These are phyloP conservation scores for Paralagenidium karlingii DNA, from an alignment of 352 stramenopile genomes.

Conservation along the genomic window DNA sequence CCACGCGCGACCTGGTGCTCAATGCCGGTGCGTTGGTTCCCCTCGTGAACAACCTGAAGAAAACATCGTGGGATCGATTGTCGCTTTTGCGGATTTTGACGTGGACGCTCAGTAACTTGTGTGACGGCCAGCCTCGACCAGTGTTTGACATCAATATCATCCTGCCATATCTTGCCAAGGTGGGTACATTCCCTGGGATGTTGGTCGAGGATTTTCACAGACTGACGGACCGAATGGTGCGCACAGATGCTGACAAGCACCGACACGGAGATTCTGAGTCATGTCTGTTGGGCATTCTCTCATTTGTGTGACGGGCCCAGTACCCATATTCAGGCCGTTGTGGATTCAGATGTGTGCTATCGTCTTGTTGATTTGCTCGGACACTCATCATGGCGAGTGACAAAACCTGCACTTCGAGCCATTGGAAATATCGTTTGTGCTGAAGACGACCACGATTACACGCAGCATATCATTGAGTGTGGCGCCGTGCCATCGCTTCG, in stretches of 20 bases:
- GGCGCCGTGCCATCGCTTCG: slow-evolving; percentile 89
- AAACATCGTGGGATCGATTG: slow-evolving; percentile 66
- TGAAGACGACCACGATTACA: slow-evolving; percentile 90
- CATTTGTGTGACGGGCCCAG: slow-evolving; percentile 95
- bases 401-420: slow-evolving; percentile 92
- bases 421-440: slow-evolving; percentile 99
- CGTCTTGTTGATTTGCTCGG: slow-evolving; percentile 90
- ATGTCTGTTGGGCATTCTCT: slow-evolving; percentile 94
- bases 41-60: slow-evolving; percentile 84
- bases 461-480: slow-evolving; percentile 94
- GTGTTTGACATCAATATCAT: slow-evolving; percentile 86
- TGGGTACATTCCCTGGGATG: slow-evolving; percentile 5
- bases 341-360: slow-evolving; percentile 82
- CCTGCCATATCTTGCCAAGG: slow-evolving; percentile 70
- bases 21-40: slow-evolving; percentile 71
- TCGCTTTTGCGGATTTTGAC: slow-evolving; percentile 85
- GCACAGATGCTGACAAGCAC: slow-evolving; percentile 85
- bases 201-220: background rate
- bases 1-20: slow-evolving; percentile 80
- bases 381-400: slow-evolving; percentile 90
- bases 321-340: slow-evolving; percentile 93
- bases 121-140: slow-evolving; percentile 81
- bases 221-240: slow-evolving; percentile 9
- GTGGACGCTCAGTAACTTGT: slow-evolving; percentile 90
- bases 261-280: slow-evolving; percentile 91